Conservation (phyloP, 1,284 basidiomycete species). For the Tilletia setariae region DNA sequence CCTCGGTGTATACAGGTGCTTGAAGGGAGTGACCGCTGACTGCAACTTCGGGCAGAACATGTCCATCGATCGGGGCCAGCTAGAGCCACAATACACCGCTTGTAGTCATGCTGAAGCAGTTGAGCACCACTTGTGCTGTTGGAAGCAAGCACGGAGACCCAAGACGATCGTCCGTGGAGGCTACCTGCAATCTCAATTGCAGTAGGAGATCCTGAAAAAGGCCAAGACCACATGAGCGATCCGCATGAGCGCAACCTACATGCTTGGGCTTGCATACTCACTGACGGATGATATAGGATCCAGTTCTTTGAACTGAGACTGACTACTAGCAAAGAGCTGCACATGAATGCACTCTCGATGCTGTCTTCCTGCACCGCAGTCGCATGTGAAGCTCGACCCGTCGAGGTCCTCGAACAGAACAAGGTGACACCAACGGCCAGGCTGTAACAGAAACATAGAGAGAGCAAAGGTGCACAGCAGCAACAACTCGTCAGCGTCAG, state of each 20-base stretch:
- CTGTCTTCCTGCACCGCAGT: not conserved
- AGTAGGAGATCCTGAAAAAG: not conserved
- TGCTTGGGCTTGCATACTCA: not conserved
- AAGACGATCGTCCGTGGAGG: not conserved
- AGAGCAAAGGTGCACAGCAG: too few species aligned
- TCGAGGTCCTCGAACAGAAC: not conserved
- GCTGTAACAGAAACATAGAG: not conserved
- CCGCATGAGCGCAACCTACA: not conserved
- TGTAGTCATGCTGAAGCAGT: not conserved
- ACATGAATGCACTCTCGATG: not conserved
- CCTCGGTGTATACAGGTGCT: not conserved
- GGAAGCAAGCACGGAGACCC: not conserved
- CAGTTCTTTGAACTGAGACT: not conserved
- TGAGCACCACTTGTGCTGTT: not conserved
- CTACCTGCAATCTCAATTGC: constrained; percentile 1
- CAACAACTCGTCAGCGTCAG: not conserved
- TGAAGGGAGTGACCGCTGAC: not conserved
- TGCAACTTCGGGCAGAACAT: not conserved
- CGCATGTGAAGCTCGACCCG: not conserved
- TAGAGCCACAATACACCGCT: not conserved
- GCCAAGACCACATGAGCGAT: not conserved
- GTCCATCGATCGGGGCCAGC: not conserved
- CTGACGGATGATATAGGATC: not conserved
- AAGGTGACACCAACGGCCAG: not conserved
- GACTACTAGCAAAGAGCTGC: not conserved